These are phyloP conservation scores for Geranium rotundifolium DNA, from an alignment of 345 rosid species.

Conservation along the genomic window DNA sequence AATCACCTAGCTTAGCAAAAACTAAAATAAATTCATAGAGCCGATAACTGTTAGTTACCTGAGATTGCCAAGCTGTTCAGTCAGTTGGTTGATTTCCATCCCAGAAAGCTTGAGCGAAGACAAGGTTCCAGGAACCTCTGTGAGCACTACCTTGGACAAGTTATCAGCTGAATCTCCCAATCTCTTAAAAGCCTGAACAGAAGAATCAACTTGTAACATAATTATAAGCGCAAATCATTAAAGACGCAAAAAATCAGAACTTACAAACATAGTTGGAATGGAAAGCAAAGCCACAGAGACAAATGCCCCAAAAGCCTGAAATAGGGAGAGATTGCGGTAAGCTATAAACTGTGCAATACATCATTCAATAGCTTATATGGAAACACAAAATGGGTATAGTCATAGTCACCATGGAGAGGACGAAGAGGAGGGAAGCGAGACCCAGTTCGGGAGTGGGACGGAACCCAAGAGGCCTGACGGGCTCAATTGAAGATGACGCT, in stretches of 20 bases:
- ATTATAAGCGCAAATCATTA: background rate
- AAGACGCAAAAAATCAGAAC: background rate
- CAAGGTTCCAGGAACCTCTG: slow-evolving; percentile 30
- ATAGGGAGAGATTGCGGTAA: background rate
- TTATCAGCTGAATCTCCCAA: slow-evolving; percentile 14
- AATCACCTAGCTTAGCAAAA: background rate
- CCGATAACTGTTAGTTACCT: slow-evolving; percentile 2
- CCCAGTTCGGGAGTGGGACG: slow-evolving; percentile 22
- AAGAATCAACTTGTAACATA: background rate
- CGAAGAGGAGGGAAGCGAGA: slow-evolving; percentile 22
- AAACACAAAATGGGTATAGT: too few species aligned
- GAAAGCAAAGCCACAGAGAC: slow-evolving; percentile 17
- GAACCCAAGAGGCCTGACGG: slow-evolving; percentile 7
- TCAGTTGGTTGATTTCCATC: slow-evolving; percentile 22
- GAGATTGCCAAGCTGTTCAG: slow-evolving; percentile 22
- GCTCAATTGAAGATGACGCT: slow-evolving; percentile 3
- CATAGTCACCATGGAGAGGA: slow-evolving; percentile 16
- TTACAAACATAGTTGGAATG: slow-evolving; percentile 21
- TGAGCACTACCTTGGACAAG: slow-evolving; percentile 16
- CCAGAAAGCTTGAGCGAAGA: slow-evolving; percentile 25
- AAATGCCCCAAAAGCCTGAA: slow-evolving; percentile 19
- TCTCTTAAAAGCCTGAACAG: slow-evolving; percentile 19
- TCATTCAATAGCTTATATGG: background rate
- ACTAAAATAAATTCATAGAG: background rate
- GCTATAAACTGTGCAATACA: background rate